phyloP scores from a whole-genome alignment of 257 asterid genomes.

The Ligustrum vulgare region DNA sequence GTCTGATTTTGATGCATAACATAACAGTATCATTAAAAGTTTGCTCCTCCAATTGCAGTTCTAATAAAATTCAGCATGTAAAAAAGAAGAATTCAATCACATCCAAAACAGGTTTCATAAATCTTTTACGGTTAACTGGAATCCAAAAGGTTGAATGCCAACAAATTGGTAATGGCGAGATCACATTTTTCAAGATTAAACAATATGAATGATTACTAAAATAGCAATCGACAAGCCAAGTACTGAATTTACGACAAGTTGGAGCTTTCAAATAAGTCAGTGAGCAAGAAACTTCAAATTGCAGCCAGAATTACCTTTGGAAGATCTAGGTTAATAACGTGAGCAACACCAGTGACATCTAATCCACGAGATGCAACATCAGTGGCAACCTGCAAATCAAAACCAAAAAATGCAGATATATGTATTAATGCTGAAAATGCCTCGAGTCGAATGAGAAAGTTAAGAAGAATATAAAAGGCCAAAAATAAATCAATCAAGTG shows the following conservation, averaged over 20 bases:
- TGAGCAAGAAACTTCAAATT: constrained; percentile 13
- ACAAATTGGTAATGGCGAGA: too few species aligned
- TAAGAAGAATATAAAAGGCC: background rate
- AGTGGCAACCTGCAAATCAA: constrained; percentile 75
- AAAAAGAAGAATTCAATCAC: background rate
- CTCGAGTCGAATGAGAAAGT: constrained; percentile 5
- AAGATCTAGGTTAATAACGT: constrained; percentile 74
- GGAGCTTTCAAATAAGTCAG: constrained; percentile 8
- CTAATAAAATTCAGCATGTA: constrained; percentile 10
- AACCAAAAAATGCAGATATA: constrained; percentile 20
- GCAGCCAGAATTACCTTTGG: constrained; percentile 62
- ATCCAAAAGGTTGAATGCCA: too few species aligned
- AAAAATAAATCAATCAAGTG: background rate
- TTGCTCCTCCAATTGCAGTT: constrained; percentile 10
- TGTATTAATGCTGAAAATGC: background rate
- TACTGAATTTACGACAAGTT: background rate
- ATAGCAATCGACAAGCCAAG: background rate
- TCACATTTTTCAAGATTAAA: background rate
- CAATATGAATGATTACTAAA: background rate
- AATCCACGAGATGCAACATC: constrained; percentile 94
- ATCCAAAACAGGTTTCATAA: background rate
- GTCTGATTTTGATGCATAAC: constrained; percentile 43
- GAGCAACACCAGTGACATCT: constrained; percentile 88
- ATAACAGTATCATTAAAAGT: constrained; percentile 12
- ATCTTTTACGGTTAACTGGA: background rate